Evolutionary conservation across 306 rosid genomes (phyloP), one percentile per base, ranked within the genome.

Genomic region (Quercus alba): DNA sequence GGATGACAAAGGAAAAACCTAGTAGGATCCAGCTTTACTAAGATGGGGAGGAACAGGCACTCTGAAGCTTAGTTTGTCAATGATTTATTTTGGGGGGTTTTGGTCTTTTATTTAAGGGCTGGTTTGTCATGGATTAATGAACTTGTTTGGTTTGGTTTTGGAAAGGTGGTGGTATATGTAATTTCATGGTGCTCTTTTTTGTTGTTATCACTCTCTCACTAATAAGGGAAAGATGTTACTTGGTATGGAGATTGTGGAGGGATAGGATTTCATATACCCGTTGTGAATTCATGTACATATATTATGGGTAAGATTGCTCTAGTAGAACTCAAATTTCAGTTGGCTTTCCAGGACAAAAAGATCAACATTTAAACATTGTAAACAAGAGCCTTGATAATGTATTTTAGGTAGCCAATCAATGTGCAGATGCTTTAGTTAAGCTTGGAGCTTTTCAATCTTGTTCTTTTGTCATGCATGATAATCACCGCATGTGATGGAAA

Each of bases 1-100:
- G 97, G 75, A 96, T 96, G 99, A 90, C 97, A 6, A 96, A 96
- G 87, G 33, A 88, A 9, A 90, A 77, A 5, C 99, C 99, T 5
- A 86, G 91, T 76, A 58, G 70, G 61, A 73, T 96, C 74, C 87
- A 89, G 5, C 54, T 93, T 80, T 95, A 6, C 3, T 25, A 66
- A 8, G 23, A 33, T 46, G 4, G 30, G 57, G 15, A 49, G 20
- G 3, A 1, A 5, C 1, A 75, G 21, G 74, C 55, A 31, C 25
- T 51, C n/a, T n/a, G 8, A 64, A 76, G 41, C 63, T 73, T 9
- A 38, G 38, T 66, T n/a, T 80, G 71, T 80, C 57, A 54, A 75
- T 49, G 9, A 46, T 75, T 56, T 63, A 75, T 55, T n/a, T 51
- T 59, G 23, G 30, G 74, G 49, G 14, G 46, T n/a, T 75, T 38